Evolutionary conservation across 495 filamentous ascomycete genomes (phyloP).

Genomic region (Astrothelium subdiscretum): DNA sequence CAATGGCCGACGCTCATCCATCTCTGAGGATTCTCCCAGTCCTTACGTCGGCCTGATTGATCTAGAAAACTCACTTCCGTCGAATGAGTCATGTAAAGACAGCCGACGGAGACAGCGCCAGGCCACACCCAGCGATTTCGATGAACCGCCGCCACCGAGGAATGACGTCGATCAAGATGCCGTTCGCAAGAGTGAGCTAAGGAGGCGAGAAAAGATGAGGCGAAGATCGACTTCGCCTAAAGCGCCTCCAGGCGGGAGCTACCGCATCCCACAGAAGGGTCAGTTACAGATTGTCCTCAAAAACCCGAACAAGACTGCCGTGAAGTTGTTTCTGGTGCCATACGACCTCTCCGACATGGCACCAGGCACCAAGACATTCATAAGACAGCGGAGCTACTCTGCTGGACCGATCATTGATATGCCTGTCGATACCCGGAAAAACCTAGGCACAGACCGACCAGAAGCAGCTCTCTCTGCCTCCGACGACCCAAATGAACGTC

Average conservation of each 20-base stretch:
- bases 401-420: constrained; percentile 73
- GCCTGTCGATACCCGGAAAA: constrained; percentile 40
- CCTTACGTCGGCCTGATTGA: constrained; percentile 94
- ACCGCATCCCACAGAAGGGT: constrained; percentile 88
- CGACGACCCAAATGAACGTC: constrained; percentile 51
- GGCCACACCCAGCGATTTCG: constrained; percentile 10
- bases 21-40: constrained; percentile 72
- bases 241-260: constrained; percentile 71
- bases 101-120: constrained; percentile 35
- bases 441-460: constrained; percentile 30
- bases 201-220: constrained; percentile 43
- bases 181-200: constrained; percentile 20
- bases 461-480: constrained; percentile 33
- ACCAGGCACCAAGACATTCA: constrained; percentile 87
- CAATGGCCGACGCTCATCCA: constrained; percentile 42
- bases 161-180: constrained; percentile 4
- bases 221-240: constrained; percentile 53
- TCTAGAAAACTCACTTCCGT: constrained; percentile 62
- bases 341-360: constrained; percentile 97
- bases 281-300: constrained; percentile 96
- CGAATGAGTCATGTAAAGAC: constrained; percentile 31
- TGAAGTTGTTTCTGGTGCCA: constrained; percentile 88
- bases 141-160: background rate
- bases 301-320: constrained; percentile 91
- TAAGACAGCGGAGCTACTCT: constrained; percentile 89